phyloP scores from a whole-genome alignment of 345 rosid genomes.

The Xanthoceras sorbifolium region DNA sequence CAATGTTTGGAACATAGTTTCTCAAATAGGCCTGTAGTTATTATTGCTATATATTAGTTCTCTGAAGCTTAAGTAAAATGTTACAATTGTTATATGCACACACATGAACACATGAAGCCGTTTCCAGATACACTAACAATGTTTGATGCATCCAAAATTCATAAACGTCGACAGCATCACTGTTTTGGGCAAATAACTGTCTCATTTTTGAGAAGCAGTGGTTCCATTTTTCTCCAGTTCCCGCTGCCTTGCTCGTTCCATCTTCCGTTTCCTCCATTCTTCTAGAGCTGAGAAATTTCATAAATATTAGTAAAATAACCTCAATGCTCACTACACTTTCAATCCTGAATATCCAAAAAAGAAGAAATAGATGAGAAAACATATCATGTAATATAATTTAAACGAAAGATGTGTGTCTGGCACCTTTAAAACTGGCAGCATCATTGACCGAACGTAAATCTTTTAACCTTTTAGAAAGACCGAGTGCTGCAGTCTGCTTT shows the following conservation, averaged over 20 bases:
- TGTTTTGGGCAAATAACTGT: background rate
- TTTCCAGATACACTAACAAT: no score
- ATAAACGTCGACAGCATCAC: background rate
- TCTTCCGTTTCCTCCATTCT: conserved; percentile 90
- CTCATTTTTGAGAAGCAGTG: conserved; percentile 34
- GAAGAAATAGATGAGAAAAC: background rate
- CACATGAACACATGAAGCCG: no score
- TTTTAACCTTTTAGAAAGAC: conserved; percentile 87
- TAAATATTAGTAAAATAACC: conserved; percentile 9
- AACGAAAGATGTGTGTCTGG: background rate
- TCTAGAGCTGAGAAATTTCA: conserved; percentile 56
- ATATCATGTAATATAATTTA: background rate
- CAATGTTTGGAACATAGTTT: background rate
- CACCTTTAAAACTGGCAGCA: conserved; percentile 79
- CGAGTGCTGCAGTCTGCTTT: conserved; percentile 73
- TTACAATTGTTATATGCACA: no score
- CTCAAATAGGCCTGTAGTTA: background rate
- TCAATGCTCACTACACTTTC: no score
- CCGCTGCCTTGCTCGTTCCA: conserved; percentile 80
- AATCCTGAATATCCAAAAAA: background rate
- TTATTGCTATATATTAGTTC: background rate
- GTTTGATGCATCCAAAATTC: background rate
- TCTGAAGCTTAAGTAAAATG: background rate
- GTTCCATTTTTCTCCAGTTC: conserved; percentile 67
- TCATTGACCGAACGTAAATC: conserved; percentile 65